Evolutionary conservation across 2,329 filamentous ascomycete species (phyloP), one percentile per base, ranked within the genome.

Genomic region (Aspergillus sp.): DNA sequence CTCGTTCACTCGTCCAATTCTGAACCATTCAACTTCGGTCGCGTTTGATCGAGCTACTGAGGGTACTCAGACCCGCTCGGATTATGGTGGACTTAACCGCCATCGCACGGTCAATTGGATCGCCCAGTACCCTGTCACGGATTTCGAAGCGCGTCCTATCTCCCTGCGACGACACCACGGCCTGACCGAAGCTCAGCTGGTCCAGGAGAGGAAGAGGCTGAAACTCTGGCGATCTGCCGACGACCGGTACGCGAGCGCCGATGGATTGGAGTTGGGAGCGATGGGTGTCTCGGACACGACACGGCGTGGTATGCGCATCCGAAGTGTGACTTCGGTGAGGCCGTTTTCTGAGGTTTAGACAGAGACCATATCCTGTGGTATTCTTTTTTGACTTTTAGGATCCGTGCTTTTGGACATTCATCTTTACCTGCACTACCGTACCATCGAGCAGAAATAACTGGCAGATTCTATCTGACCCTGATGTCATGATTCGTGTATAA

Each of bases 171-270:
- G 45, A 47, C 45, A 24, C 18, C 45, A 24, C 45, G 22, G 45
- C 22, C 9, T 47, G 18, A 47, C 18, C 45, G 45, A 47, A 20
- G 11, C 45, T 24, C 45, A 24, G 10, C 12, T 47, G 45, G 45
- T 47, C 4, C 45, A 47, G 45, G 45, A 47, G 45, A 20, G 45
- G 20, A 47, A 24, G 22, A 20, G 45, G 4, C 45, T 47, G 18
- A 47, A 47, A 14, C 45, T 20, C n/a, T 47, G 45, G 18, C 45
- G 45, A 47, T 47, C 45, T 4, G 45, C 45, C 4, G 45, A 47
- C 12, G 72, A 72, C 2, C 65, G 66, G 36, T 75, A 73, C 49
- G 72, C 72, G 20, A 67, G 73, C 5, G 75, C 72, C 39, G 71
- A 73, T 55, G 59, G 65, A 1, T 16, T 69, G 61, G 68, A 70